These are phyloP conservation scores for Cicer cuneatum DNA, from an alignment of 306 rosid genomes.

Conservation along the genomic window DNA sequence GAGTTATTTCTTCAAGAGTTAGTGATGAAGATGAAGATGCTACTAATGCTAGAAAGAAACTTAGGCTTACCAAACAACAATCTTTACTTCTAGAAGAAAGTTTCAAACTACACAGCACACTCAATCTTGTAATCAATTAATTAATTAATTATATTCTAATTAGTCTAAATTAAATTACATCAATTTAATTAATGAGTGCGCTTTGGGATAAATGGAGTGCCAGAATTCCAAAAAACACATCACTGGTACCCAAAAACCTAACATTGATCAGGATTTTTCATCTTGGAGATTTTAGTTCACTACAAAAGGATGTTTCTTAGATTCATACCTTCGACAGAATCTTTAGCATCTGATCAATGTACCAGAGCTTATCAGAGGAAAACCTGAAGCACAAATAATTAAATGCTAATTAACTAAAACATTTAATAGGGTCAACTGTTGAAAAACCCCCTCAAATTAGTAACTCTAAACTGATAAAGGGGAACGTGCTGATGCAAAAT, in stretches of 20 bases:
- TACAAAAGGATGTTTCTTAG: constrained; percentile 42
- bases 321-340: constrained; percentile 92
- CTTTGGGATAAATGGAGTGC: too few relatives aligned
- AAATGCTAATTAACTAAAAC: too few relatives aligned
- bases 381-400: too few relatives aligned
- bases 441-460: too few relatives aligned
- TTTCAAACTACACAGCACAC: constrained; percentile 94
- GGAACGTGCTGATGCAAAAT: too few relatives aligned
- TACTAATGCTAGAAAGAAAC: constrained; percentile 83
- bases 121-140: constrained; percentile 91
- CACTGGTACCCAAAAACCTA: constrained; percentile 29
- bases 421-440: too few relatives aligned
- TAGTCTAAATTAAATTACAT: background rate
- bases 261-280: background rate
- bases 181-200: background rate
- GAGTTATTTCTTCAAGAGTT: constrained; percentile 60
- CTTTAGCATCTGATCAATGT: too few relatives aligned
- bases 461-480: too few relatives aligned
- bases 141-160: constrained; percentile 15
- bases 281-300: constrained; percentile 24
- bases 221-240: too few relatives aligned
- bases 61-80: constrained; percentile 87
- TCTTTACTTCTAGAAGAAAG: constrained; percentile 90
- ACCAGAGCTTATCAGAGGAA: too few relatives aligned
- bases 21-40: constrained; percentile 98